A percentile compares a stretch with the other conserved stretches of the same genome.
These are phyloP conservation scores for Chaetothyriales sp. DNA, from an alignment of 2,329 filamentous ascomycete species.

Conservation along the genomic window DNA sequence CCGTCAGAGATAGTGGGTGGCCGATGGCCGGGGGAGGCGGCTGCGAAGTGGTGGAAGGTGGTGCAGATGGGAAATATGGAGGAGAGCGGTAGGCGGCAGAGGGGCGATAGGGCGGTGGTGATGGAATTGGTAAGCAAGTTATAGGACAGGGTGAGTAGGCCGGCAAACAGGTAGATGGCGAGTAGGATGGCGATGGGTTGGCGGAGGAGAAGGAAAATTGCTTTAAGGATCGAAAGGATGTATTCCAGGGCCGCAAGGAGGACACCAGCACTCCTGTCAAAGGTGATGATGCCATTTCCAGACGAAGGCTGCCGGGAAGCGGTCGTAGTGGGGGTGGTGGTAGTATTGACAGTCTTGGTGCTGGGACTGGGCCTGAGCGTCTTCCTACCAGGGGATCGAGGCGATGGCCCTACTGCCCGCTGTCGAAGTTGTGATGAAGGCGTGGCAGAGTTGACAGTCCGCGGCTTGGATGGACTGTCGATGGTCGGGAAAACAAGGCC, in stretches of 20 bases:
- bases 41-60: slow-evolving; percentile 2
- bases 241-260: slow-evolving; percentile 1
- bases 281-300: slow-evolving; percentile 4
- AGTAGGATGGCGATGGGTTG: slow-evolving; percentile 50
- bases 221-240: slow-evolving; percentile 11
- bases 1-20: slow-evolving; percentile 18
- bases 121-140: slow-evolving; percentile 51
- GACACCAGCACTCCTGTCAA: not conserved
- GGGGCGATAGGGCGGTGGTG: slow-evolving; percentile 48
- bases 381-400: not conserved
- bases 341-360: not conserved
- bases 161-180: slow-evolving; percentile 47
- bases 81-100: slow-evolving; percentile 56
- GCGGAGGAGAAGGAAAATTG: slow-evolving; percentile 50
- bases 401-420: too few relatives aligned
- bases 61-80: slow-evolving; percentile 52
- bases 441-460: not conserved
- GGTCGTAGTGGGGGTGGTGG: not conserved
- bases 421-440: slow-evolving; percentile 1
- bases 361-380: not conserved
- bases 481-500: not conserved
- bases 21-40: slow-evolving; percentile 1
- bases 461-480: slow-evolving; percentile 4
- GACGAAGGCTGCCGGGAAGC: slow-evolving; percentile 1
- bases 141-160: slow-evolving; percentile 44